Base-by-base conservation (phyloP, 148 eudicot genomes). In the Spergularia bocconei region DNA sequence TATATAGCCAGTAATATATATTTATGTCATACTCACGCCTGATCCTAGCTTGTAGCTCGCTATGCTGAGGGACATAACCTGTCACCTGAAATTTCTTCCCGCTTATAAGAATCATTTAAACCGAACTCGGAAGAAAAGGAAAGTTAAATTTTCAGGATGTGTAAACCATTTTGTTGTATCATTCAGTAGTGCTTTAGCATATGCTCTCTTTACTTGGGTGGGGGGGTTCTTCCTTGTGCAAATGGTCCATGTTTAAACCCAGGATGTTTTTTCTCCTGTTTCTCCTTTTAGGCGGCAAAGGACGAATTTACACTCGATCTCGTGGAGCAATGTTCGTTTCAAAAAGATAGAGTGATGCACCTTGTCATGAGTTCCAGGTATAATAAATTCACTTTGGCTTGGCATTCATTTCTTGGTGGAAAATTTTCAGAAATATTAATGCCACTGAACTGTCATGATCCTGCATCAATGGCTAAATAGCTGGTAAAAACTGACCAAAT, bases 221-320 rank as follows among this genome's bases (percentile, higher is more conserved):
- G 23, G 19, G 23, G 25, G 59, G 58, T 69, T 53, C 25, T 39
- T 23, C 54, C 17, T 69, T 69, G 17, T 51, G 57, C 25, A 51
- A 69, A 52, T 51, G 59, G 5, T 51, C 72, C 59, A 15, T 69
- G 14, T 52, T 10, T 39, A 11, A 75, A 56, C 11, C 29, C 48
- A 20, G 7, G 15, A 19, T 33, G 52, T 71, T 10, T 64, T 20
- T 17, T 16, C 20, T 47, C 33, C 20, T 63, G 36, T 63, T n/a
- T 63, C n/a, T 77, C 79, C 44, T 64, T 82, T 19, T 79, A 95
- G 99, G 92, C 81, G 59, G 97, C 96, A 65, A 95, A 89, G 87
- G 99, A 95, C 79, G 99, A 95, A 79, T 95, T 95, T 65, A 95
- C 99, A n/a, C 91, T 92, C 15, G 99, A 95, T 87, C 99, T 95